Base-by-base conservation (phyloP, 208 protist species). In the Leishmania turanica region DNA sequence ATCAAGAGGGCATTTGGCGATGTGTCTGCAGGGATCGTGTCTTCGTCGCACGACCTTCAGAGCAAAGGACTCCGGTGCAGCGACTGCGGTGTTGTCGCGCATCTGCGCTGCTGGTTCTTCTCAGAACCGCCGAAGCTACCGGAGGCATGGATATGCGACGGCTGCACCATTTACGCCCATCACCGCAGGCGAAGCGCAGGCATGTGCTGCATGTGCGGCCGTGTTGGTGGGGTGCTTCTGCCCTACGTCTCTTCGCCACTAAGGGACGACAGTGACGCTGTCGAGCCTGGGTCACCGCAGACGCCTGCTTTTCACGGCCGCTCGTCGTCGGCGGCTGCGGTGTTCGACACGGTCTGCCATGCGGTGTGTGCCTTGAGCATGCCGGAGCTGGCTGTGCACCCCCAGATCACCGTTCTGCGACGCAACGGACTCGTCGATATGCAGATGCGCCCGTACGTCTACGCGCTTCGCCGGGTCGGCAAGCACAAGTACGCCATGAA, bases 61-160 rank as follows among this genome's bases (percentile, higher is more conserved):
- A 74, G 79, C n/a, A 66, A 84, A 34, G 84, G 87, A 8, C 62
- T 90, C 68, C 82, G 77, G 6, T 96, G 93, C 75, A 49, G 64
- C n/a, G 82, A 81, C 37, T 96, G 93, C 71, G 87, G 86, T 11
- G 76, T 86, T 37, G 77, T 83, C 17, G 89, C 90, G 5, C 93
- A 96, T 77, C 66, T 91, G 0, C 78, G 84, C 60, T 96, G 93
- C 78, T 94, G 90, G 90, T 90, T 86, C 64, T 60, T 96, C 37
- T 78, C 88, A 6, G 78, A 80, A 58, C 51, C 88, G n/a, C 90
- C 87, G 53, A 84, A 76, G n/a, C 65, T 83, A 49, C 78, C 70
- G 2, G 77, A 88, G 34, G 40, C 68, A 53, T 96, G 93, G 93
- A 76, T 74, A 31, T 96, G 93, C 64, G 88, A 93, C 58, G 80